phyloP scores from a whole-genome alignment of 768 basidiomycete genomes.

The Suillus ampliporus region DNA sequence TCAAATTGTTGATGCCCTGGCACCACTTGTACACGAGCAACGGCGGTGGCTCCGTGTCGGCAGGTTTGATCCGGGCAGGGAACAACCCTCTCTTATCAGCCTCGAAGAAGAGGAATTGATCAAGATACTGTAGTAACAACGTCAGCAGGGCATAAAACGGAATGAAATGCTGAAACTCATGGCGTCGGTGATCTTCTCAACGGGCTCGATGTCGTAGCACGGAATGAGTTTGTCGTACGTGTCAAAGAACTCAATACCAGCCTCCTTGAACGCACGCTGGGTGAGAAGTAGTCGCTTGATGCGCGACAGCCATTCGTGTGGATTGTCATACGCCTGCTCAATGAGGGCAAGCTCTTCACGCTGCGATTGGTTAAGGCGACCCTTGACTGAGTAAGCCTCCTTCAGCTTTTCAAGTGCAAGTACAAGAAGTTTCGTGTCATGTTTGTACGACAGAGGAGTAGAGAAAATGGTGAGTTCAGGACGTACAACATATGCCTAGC shows the following conservation, averaged over 20 bases:
- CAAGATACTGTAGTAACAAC: slow-evolving; percentile 68
- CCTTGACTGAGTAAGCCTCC: slow-evolving; percentile 98
- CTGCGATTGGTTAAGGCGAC: slow-evolving; percentile 96
- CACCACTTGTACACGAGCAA: slow-evolving; percentile 99
- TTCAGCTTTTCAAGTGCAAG: slow-evolving; percentile 97
- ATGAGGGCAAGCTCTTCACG: slow-evolving; percentile 97
- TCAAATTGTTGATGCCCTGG: slow-evolving; percentile 98
- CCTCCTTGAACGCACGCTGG: slow-evolving; percentile 98
- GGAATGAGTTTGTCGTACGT: slow-evolving; percentile 98
- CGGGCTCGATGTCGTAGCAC: slow-evolving; percentile 98
- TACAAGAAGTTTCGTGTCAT: slow-evolving; percentile 97
- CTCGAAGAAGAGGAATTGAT: slow-evolving; percentile 99
- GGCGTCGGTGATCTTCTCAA: slow-evolving; percentile 99
- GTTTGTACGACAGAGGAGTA: slow-evolving; percentile 96
- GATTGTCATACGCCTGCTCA: slow-evolving; percentile 99
- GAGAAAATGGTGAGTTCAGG: slow-evolving; percentile 11
- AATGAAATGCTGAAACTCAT: slow-evolving; percentile 46
- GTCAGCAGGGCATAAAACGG: slow-evolving; percentile 20
- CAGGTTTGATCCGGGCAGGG: slow-evolving; percentile 99
- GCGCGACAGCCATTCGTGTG: slow-evolving; percentile 96
- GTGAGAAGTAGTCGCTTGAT: slow-evolving; percentile 97
- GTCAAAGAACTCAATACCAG: slow-evolving; percentile 97
- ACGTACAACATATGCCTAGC: slow-evolving; percentile 3
- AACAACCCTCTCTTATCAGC: slow-evolving; percentile 98
- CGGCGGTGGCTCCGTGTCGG: slow-evolving; percentile 96